Base-by-base conservation (phyloP, 306 rosid genomes). In the Cyclanthera cordifolia region DNA sequence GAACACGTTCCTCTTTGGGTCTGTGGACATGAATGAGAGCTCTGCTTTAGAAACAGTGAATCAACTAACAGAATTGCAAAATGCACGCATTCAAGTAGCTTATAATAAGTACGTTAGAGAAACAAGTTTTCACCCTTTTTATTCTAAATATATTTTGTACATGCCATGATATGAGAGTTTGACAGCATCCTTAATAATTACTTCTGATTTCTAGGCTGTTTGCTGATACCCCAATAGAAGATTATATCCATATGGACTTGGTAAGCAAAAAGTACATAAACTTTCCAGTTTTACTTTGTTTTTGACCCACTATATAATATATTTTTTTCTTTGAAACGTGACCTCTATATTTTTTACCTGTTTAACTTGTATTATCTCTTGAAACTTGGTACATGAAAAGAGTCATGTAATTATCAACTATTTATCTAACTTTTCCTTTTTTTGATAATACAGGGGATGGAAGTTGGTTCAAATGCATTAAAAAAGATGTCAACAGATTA, bases 401-500 rank as follows among this genome's bases (percentile, higher is more conserved):
- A 49, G 43, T n/a, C 46, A 49, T 68, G 27, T 47, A 27, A 30
- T 27, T 1, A 25, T 49, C 30, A 32, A 32, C 48, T 59, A 37
- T 34, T 59, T 32, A 24, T 67, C 24, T 58, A 30, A 8, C 66
- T 11, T 17, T 25, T 4, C 10, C 5, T 64, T 63, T 30, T 14
- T 17, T 43, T 8, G 9, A 41, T 17, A 16, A 49, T 43, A 25
- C 77, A 87, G 97, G 95, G 88, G 27, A 39, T 41, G 81, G 96
- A 87, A 82, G 70, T 78, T 67, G 88, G 80, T 37, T 72, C 85
- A 57, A 28, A 76, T 57, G 49, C 14, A 65, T 70, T 91, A 69
- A 85, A 85, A 89, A 67, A 82, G 74, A 81, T 77, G 81, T 87
- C 89, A 58, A 72, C 80, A n/a, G 92, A 87, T 60, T 91, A 89